These are phyloP conservation scores for Haplographium delicatum DNA, from an alignment of 495 filamentous ascomycete species.

Conservation along the genomic window DNA sequence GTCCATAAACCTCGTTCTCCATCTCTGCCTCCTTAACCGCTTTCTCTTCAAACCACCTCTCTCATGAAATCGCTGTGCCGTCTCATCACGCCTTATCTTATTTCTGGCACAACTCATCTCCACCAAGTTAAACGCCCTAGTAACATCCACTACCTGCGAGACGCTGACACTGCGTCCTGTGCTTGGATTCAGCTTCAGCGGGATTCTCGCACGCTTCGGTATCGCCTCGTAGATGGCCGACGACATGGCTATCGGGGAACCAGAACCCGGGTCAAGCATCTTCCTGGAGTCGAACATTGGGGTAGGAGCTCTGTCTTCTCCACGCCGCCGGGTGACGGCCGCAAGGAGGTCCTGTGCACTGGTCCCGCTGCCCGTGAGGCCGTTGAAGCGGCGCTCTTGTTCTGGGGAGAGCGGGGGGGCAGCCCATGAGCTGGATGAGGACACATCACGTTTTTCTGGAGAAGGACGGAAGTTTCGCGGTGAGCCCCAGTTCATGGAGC, in stretches of 20 bases:
- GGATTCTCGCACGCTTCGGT: constrained; percentile 11
- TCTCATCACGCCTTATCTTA: constrained; percentile 42
- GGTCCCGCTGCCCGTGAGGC: too few species aligned
- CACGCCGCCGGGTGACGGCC: not conserved
- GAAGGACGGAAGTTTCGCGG: not conserved
- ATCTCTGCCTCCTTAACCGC: constrained; percentile 60
- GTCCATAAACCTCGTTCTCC: constrained; percentile 57
- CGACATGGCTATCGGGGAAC: not conserved
- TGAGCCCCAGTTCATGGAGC: not conserved
- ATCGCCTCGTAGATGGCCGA: not conserved
- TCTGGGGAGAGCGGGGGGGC: not conserved
- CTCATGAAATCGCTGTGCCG: constrained; percentile 62
- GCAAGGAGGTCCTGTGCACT: constrained; percentile 2
- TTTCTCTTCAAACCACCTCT: constrained; percentile 68
- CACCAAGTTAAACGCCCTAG: constrained; percentile 47
- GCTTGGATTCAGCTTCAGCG: constrained; percentile 42
- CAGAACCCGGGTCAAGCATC: not conserved
- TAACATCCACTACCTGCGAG: constrained; percentile 43
- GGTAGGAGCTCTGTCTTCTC: not conserved
- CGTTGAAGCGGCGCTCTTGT: not conserved
- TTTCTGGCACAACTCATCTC: constrained; percentile 45
- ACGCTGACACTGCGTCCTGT: constrained; percentile 57
- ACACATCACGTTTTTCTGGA: not conserved
- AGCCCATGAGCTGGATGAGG: not conserved
- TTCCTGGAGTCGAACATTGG: not conserved